A percentile compares a stretch with the other conserved stretches of the same genome.
phyloP scores from a whole-genome alignment of 768 basidiomycete genomes.

The Russula sp. region DNA sequence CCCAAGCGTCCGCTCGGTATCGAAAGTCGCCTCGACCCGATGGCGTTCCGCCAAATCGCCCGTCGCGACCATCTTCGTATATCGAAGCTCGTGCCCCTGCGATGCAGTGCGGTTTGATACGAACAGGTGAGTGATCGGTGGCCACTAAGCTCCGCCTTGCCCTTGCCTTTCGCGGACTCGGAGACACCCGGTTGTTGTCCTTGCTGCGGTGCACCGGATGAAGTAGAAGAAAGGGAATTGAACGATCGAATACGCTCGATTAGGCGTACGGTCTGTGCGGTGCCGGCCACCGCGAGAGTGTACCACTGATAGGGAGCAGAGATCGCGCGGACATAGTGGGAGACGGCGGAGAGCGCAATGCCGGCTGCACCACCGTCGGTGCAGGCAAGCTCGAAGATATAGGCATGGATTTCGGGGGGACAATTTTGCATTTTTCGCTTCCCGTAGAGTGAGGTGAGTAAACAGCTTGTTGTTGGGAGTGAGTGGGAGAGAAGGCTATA shows the following conservation, averaged over 20 bases:
- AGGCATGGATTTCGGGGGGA: slow-evolving; percentile 47
- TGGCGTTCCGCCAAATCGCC: slow-evolving; percentile 24
- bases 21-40: slow-evolving; percentile 19
- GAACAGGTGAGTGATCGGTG: slow-evolving; percentile 24
- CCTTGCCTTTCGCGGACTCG: slow-evolving; percentile 3
- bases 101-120: slow-evolving; percentile 23
- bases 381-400: slow-evolving; percentile 46
- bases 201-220: neutral
- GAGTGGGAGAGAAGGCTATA: neutral
- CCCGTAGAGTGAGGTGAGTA: neutral
- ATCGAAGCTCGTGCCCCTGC: slow-evolving; percentile 24
- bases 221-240: neutral
- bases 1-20: slow-evolving; percentile 28
- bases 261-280: slow-evolving; percentile 35
- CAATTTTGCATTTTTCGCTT: slow-evolving; percentile 32
- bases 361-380: slow-evolving; percentile 42
- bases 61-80: slow-evolving; percentile 20
- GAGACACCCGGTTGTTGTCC: neutral
- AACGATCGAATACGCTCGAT: slow-evolving; percentile 24
- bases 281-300: slow-evolving; percentile 39
- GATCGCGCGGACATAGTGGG: slow-evolving; percentile 42
- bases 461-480: neutral
- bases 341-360: slow-evolving; percentile 41
- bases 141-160: neutral
- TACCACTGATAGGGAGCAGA: slow-evolving; percentile 43